Evolutionary conservation across 2,329 filamentous ascomycete genomes (phyloP).

Genomic region (Colletotrichum viniferum): DNA sequence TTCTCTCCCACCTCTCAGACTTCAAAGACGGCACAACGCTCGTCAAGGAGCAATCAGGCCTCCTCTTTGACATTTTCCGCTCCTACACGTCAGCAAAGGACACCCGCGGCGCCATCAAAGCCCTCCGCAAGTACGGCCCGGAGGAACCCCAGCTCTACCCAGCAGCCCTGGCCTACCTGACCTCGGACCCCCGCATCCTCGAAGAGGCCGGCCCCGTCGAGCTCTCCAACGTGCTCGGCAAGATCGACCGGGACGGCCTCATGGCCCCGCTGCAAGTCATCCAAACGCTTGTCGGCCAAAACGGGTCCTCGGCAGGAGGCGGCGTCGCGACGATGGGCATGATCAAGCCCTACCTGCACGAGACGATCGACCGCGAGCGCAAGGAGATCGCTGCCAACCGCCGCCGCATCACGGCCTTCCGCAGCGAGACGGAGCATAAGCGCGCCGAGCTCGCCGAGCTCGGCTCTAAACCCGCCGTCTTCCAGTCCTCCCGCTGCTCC

Average conservation of each 20-base stretch:
- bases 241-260: conserved; percentile 87
- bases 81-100: conserved; percentile 94
- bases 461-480: conserved; percentile 79
- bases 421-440: conserved; percentile 81
- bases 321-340: conserved; percentile 96
- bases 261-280: conserved; percentile 98
- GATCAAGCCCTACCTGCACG: conserved; percentile 89
- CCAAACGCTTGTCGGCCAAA: conserved; percentile 78
- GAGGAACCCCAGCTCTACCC: conserved; percentile 92
- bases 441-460: conserved; percentile 80
- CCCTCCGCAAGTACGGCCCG: conserved; percentile 87
- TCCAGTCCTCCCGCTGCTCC: conserved; percentile 88
- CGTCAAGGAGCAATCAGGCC: conserved; percentile 90
- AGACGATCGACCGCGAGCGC: conserved; percentile 87
- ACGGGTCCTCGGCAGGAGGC: conserved; percentile 28
- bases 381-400: conserved; percentile 83
- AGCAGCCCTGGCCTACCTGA: conserved; percentile 91
- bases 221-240: conserved; percentile 77
- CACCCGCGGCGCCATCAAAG: conserved; percentile 87
- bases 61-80: conserved; percentile 94
- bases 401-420: conserved; percentile 81
- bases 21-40: conserved; percentile 91
- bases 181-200: conserved; percentile 80
- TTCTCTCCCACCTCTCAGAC: conserved; percentile 89
- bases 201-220: conserved; percentile 85